Evolutionary conservation across 371 early-diverging fungal species (phyloP).

Genomic region (Blakeslea trispora): DNA sequence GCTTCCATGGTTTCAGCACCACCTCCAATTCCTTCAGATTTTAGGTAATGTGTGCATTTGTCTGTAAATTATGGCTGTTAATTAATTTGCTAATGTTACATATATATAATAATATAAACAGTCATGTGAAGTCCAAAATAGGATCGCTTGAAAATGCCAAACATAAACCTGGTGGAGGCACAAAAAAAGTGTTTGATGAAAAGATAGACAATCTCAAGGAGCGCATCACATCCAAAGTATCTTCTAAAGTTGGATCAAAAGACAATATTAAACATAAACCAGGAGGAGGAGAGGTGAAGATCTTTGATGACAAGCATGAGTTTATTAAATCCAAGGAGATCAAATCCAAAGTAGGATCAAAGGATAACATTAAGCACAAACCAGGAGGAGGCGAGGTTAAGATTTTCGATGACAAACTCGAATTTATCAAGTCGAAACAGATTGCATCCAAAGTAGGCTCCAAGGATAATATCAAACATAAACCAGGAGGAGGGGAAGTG

Average conservation of each 20-base stretch:
- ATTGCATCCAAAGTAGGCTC: conserved; percentile 10
- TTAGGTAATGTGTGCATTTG: conserved; percentile 1
- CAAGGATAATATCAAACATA: conserved; percentile 12
- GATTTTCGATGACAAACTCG: not conserved
- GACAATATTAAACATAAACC: conserved; percentile 18
- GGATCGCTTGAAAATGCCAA: conserved; percentile 19
- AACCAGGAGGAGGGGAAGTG: conserved; percentile 9
- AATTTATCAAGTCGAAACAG: conserved; percentile 13
- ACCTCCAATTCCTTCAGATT: conserved; percentile 9
- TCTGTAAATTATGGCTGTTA: no score
- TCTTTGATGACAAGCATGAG: not conserved
- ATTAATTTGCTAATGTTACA: no score
- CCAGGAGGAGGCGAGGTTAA: conserved; percentile 12
- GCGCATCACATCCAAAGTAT: conserved; percentile 4
- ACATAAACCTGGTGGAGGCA: conserved; percentile 20
- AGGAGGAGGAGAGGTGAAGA: conserved; percentile 11
- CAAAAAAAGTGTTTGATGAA: conserved; percentile 15
- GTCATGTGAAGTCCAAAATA: conserved; percentile 14
- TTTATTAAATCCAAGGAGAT: conserved; percentile 13
- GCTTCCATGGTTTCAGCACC: conserved; percentile 3
- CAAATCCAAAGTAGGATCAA: conserved; percentile 6
- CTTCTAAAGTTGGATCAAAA: conserved; percentile 12
- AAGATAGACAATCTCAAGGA: conserved; percentile 8
- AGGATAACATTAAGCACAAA: conserved; percentile 19
- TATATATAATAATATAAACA: not conserved